Percentiles rank a stretch among this genome's conserved stretches.
Evolutionary conservation across 73 alveolate species (phyloP).

Genomic region (Tetrahymena malaccensis): DNA sequence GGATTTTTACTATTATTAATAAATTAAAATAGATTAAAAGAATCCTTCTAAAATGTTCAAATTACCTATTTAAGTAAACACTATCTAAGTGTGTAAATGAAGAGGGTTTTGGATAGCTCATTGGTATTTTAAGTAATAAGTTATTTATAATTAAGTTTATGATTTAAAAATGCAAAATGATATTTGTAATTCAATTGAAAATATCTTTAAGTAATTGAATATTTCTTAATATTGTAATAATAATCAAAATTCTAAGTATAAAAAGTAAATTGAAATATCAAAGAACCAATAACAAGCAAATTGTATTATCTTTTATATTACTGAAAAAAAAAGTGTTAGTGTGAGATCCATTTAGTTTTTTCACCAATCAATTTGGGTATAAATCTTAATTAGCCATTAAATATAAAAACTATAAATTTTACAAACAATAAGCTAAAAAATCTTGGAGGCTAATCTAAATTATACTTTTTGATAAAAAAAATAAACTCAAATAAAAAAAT

Average conservation of each 20-base stretch:
- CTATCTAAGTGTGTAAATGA: background rate
- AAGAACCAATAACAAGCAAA: background rate
- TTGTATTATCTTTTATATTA: no score
- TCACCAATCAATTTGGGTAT: background rate
- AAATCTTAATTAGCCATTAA: background rate
- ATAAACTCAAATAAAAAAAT: no score
- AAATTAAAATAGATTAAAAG: background rate
- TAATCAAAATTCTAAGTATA: no score
- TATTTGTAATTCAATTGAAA: background rate
- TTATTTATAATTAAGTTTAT: no score
- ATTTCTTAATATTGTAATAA: background rate
- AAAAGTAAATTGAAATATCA: no score
- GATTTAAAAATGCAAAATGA: no score
- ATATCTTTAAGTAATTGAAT: background rate
- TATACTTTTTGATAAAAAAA: no score
- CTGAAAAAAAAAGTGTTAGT: background rate
- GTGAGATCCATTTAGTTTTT: no score
- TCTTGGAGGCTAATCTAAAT: no score
- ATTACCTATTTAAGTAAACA: background rate
- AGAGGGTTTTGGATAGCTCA: background rate
- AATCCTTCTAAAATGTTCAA: background rate
- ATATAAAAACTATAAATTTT: no score
- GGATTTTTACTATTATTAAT: background rate
- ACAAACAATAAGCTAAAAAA: no score
- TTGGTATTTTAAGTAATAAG: background rate